These are phyloP conservation scores for Aspergillus udagawae DNA, from an alignment of 2,329 filamentous ascomycete species.

Conservation along the genomic window DNA sequence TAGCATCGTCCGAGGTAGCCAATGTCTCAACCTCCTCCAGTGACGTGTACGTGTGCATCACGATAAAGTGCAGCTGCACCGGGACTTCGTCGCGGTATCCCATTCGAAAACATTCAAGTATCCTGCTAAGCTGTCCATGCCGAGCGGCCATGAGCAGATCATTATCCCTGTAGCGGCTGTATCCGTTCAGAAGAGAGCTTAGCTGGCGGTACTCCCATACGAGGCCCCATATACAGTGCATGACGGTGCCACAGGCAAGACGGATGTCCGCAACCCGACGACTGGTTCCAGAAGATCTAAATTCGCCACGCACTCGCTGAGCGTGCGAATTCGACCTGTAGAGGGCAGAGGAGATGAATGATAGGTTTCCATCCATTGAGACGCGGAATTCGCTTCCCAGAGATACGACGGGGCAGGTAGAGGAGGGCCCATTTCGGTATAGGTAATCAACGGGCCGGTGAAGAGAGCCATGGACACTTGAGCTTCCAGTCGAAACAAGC, in stretches of 20 bases:
- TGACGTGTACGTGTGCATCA: conserved; percentile 9
- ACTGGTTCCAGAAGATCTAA: no score
- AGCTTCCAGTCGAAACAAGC: neutral
- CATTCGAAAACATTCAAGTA: conserved; percentile 19
- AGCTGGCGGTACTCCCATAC: conserved; percentile 30
- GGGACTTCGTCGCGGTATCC: conserved; percentile 5
- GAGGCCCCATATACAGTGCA: conserved; percentile 30
- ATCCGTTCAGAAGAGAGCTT: conserved; percentile 18
- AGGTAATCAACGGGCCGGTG: neutral
- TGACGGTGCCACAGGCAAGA: conserved; percentile 24
- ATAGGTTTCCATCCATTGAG: no score
- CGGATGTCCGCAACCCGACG: neutral
- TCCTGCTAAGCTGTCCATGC: conserved; percentile 25
- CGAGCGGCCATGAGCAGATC: conserved; percentile 23
- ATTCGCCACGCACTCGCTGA: no score
- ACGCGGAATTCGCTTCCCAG: no score
- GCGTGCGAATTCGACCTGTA: no score
- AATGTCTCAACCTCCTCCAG: conserved; percentile 8
- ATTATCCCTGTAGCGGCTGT: conserved; percentile 23
- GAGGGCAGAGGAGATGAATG: no score
- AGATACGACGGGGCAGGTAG: neutral
- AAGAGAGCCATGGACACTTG: neutral
- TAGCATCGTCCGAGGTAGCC: conserved; percentile 1
- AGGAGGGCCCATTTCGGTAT: neutral
- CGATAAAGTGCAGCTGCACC: conserved; percentile 1